phyloP scores from a whole-genome alignment of 2,329 filamentous ascomycete genomes.

The Geosmithia flava region DNA sequence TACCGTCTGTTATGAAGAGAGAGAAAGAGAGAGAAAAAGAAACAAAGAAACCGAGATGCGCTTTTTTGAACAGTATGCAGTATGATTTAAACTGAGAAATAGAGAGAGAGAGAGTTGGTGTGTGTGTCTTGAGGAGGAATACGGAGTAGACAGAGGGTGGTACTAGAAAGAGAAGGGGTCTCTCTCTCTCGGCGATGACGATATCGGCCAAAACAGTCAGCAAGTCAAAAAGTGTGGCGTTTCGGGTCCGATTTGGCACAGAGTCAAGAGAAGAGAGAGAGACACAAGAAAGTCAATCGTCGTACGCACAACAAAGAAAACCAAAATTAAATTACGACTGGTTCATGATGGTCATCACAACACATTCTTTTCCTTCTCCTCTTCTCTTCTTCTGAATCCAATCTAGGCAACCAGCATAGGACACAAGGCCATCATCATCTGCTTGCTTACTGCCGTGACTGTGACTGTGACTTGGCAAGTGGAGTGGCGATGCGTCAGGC shows the following conservation, averaged over 20 bases:
- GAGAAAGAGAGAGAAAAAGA: too few relatives aligned
- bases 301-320: not conserved
- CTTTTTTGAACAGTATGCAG: not conserved
- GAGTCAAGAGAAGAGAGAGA: not conserved
- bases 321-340: not conserved
- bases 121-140: too few relatives aligned
- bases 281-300: not conserved
- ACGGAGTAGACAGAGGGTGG: too few relatives aligned
- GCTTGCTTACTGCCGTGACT: not conserved
- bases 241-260: not conserved
- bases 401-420: not conserved
- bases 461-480: not conserved
- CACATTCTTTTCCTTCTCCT: too few relatives aligned
- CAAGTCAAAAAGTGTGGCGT: not conserved
- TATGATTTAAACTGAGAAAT: too few relatives aligned
- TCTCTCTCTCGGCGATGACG: not conserved
- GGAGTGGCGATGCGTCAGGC: not conserved
- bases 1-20: not conserved
- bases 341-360: not conserved
- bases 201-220: not conserved
- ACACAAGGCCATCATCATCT: not conserved
- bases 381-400: too few relatives aligned
- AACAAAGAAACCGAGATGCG: not conserved
- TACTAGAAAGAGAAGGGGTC: too few relatives aligned
- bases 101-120: too few relatives aligned